Evolutionary conservation across 805 yeast species (phyloP).

Genomic region (Nakazawaea anatomiae): DNA sequence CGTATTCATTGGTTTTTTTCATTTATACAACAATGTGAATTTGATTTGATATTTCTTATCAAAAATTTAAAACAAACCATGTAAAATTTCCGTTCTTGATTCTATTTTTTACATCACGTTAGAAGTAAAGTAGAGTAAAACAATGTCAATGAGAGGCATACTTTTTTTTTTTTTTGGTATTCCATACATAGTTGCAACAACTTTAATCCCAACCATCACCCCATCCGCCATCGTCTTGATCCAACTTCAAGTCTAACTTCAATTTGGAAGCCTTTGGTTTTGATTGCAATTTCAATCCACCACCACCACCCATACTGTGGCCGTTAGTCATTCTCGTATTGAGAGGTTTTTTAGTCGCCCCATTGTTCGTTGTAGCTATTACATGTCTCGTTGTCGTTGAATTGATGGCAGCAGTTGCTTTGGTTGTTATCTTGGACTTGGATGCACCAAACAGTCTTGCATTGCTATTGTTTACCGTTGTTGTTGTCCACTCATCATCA

Average conservation of each 20-base stretch:
- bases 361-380: neutral
- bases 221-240: constrained; percentile 36
- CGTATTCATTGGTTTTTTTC: too few species aligned
- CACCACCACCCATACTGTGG: constrained; percentile 3
- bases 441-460: neutral
- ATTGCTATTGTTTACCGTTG: neutral
- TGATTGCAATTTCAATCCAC: constrained; percentile 16
- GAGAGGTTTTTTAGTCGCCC: neutral
- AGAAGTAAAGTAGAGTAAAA: too few species aligned
- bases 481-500: neutral
- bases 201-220: constrained; percentile 29
- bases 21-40: constrained; percentile 12
- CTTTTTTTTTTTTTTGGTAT: too few species aligned
- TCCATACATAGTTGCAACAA: too few species aligned
- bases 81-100: too few species aligned
- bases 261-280: constrained; percentile 23
- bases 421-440: too few species aligned
- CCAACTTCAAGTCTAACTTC: constrained; percentile 24
- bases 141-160: too few species aligned
- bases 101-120: too few species aligned
- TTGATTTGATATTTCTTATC: constrained; percentile 7
- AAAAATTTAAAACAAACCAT: too few species aligned
- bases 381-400: neutral
- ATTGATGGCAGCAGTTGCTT: neutral
- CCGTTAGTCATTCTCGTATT: neutral